Evolutionary conservation across 2,329 filamentous ascomycete species (phyloP).

Genomic region (Monosporascus cannonballus): DNA sequence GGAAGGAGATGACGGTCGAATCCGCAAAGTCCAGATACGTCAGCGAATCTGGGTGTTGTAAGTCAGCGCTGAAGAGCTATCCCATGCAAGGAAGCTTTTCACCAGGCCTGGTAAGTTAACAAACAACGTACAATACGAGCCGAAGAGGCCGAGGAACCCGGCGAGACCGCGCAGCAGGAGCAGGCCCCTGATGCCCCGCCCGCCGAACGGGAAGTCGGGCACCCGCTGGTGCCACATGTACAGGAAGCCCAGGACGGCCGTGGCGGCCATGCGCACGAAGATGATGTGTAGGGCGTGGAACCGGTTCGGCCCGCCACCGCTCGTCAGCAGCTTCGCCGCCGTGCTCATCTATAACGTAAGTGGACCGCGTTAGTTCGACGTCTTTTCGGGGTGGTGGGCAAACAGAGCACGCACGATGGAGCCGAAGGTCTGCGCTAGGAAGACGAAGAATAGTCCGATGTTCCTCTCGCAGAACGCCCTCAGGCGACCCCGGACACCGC

Average conservation of each 20-base stretch:
- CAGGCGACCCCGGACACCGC: slow-evolving; percentile 6
- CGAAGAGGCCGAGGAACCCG: slow-evolving; percentile 63
- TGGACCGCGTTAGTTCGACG: slow-evolving; percentile 6
- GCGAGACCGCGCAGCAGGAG: slow-evolving; percentile 58
- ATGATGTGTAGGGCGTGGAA: slow-evolving; percentile 37
- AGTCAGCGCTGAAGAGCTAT: not conserved
- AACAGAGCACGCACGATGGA: slow-evolving; percentile 27
- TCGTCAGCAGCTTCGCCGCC: slow-evolving; percentile 32
- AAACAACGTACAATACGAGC: slow-evolving; percentile 33
- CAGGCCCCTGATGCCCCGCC: slow-evolving; percentile 54
- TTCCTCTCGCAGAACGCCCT: slow-evolving; percentile 41
- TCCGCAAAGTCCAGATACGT: slow-evolving; percentile 72
- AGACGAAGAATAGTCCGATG: slow-evolving; percentile 33
- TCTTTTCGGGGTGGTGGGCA: slow-evolving; percentile 3
- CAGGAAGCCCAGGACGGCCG: slow-evolving; percentile 27
- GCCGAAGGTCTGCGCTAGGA: slow-evolving; percentile 34
- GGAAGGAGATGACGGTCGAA: slow-evolving; percentile 73
- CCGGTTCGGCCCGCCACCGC: slow-evolving; percentile 24
- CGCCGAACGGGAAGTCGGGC: slow-evolving; percentile 62
- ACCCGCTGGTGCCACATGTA: slow-evolving; percentile 36
- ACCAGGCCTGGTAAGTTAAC: too few species aligned
- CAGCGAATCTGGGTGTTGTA: slow-evolving; percentile 36
- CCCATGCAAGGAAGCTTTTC: not conserved
- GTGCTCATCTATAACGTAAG: slow-evolving; percentile 30
- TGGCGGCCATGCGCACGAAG: slow-evolving; percentile 36